Percentiles rank a stretch among this genome's conserved stretches.
These are phyloP conservation scores for Nicotiana knightiana DNA, from an alignment of 257 asterid species.

Conservation along the genomic window DNA sequence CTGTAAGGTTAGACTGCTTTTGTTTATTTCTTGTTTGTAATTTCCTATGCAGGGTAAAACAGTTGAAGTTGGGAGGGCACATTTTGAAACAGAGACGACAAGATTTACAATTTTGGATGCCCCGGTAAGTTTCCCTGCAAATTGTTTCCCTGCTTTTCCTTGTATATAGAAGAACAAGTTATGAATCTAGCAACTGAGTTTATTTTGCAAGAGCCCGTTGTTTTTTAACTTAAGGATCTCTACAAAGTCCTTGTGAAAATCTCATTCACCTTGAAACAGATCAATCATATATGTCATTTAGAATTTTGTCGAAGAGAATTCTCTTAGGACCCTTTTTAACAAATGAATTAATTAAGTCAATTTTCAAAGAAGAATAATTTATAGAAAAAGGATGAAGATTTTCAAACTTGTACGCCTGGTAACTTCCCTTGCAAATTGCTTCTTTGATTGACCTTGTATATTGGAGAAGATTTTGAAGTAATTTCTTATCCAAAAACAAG, in stretches of 20 bases:
- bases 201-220: neutral
- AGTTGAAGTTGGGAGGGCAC: conserved; percentile 99
- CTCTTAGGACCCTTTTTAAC: too few relatives aligned
- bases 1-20: neutral
- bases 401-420: conserved; percentile 93
- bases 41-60: conserved; percentile 68
- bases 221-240: neutral
- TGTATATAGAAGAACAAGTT: neutral
- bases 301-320: too few relatives aligned
- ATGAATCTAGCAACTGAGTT: neutral
- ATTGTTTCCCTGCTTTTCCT: neutral
- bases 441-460: neutral
- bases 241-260: neutral
- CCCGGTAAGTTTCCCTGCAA: conserved; percentile 48
- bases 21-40: neutral
- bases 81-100: conserved; percentile 89
- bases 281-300: neutral
- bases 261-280: conserved; percentile 51
- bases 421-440: conserved; percentile 11
- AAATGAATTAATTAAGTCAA: too few relatives aligned
- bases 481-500: neutral
- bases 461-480: neutral
- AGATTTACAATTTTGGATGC: conserved; percentile 98
- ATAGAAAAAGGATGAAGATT: conserved; percentile 29
- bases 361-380: too few relatives aligned